phyloP scores from a whole-genome alignment of 129 eudicot genomes.

The Escallonia herrerae region DNA sequence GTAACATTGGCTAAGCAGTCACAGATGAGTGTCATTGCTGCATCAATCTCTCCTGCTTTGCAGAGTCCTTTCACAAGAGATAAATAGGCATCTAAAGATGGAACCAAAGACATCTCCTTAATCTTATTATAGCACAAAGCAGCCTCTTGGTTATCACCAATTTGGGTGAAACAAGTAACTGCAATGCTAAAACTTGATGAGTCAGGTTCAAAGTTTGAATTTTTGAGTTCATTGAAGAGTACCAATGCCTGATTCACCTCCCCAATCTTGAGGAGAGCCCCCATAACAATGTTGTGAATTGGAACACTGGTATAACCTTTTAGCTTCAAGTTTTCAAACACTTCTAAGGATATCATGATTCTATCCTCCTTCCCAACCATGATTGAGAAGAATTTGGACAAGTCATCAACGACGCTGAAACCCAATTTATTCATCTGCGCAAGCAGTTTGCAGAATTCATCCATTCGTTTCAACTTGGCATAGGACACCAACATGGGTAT shows the following conservation, averaged over 20 bases:
- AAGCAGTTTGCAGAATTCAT: conserved; percentile 58
- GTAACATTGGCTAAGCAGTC: conserved; percentile 74
- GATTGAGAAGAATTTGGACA: conserved; percentile 44
- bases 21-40: conserved; percentile 62
- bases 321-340: conserved; percentile 52
- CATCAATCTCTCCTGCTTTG: conserved; percentile 64
- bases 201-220: conserved; percentile 47
- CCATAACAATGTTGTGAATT: conserved; percentile 65
- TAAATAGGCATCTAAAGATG: conserved; percentile 57
- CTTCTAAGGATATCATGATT: conserved; percentile 43
- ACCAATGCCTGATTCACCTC: conserved; percentile 50
- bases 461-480: conserved; percentile 49
- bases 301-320: conserved; percentile 43
- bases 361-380: conserved; percentile 44
- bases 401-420: conserved; percentile 38
- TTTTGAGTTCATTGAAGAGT: conserved; percentile 49
- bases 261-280: conserved; percentile 47
- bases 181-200: conserved; percentile 48
- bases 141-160: conserved; percentile 58
- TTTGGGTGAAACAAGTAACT: conserved; percentile 41
- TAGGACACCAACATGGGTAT: conserved; percentile 63
- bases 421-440: conserved; percentile 56
- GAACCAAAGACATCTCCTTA: conserved; percentile 41
- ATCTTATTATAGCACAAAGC: conserved; percentile 59
- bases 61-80: conserved; percentile 77